A percentile compares a stretch with the other conserved stretches of the same genome.
Conservation (phyloP, 768 basidiomycete genomes). For the Rhizopogon salebrosus region DNA sequence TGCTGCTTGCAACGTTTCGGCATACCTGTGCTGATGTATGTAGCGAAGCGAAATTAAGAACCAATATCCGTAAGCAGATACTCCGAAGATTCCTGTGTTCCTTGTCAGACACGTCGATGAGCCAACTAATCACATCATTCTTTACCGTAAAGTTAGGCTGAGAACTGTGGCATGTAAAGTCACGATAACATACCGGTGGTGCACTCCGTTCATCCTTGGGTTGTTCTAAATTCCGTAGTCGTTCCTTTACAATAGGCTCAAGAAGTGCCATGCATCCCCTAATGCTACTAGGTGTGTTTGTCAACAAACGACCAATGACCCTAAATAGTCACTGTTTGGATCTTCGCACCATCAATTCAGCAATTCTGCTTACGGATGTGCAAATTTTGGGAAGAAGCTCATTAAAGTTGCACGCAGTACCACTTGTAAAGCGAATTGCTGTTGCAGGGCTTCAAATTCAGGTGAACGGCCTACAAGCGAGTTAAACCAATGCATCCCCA, state of each 20-base stretch:
- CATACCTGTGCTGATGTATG: conserved; percentile 29
- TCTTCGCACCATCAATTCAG: conserved; percentile 5
- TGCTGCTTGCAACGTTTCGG: neutral
- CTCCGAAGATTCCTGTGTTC: conserved; percentile 23
- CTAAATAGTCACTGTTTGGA: conserved; percentile 15
- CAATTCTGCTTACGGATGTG: conserved; percentile 26
- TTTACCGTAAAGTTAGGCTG: conserved; percentile 6
- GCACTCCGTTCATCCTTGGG: conserved; percentile 22
- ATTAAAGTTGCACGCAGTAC: conserved; percentile 26
- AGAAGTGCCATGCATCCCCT: conserved; percentile 25
- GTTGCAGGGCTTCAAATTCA: conserved; percentile 30
- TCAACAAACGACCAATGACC: conserved; percentile 27
- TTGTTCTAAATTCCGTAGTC: conserved; percentile 19
- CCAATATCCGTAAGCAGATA: conserved; percentile 29
- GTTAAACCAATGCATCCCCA: neutral
- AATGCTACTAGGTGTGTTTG: conserved; percentile 27
- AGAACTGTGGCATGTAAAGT: neutral
- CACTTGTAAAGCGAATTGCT: conserved; percentile 31
- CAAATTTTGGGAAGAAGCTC: conserved; percentile 28
- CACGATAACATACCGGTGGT: conserved; percentile 27
- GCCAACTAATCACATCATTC: conserved; percentile 38
- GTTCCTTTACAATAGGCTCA: conserved; percentile 27
- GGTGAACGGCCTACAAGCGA: conserved; percentile 27
- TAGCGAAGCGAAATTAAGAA: conserved; percentile 33
- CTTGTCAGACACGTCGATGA: conserved; percentile 29